Percentiles rank a stretch among this genome's conserved stretches.
Conservation (phyloP, 768 basidiomycete genomes). For the Leccinellum rugosiceps region DNA sequence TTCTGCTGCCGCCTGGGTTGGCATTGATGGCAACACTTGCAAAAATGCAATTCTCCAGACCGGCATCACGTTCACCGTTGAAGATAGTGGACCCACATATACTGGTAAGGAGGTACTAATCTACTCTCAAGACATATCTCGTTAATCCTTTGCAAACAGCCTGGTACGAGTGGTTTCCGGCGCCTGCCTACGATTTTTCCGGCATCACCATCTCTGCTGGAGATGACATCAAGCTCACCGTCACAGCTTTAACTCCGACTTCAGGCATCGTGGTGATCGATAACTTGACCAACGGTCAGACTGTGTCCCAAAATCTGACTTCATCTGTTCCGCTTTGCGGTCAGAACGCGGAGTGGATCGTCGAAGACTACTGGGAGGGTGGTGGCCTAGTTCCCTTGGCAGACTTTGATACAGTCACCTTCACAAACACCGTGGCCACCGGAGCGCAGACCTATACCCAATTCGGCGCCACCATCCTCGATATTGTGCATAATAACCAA, state of each 20-base stretch:
- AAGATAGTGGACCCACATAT: not conserved
- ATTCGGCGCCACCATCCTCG: not conserved
- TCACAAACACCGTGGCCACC: not conserved
- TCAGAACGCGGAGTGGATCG: conserved; percentile 12
- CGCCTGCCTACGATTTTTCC: not conserved
- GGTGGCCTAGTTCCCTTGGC: not conserved
- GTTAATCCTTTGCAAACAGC: not conserved
- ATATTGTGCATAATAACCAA: conserved; percentile 3
- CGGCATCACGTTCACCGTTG: not conserved
- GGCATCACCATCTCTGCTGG: conserved; percentile 5
- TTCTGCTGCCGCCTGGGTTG: conserved; percentile 9
- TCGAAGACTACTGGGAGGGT: not conserved
- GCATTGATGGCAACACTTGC: conserved; percentile 10
- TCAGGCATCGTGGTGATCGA: not conserved
- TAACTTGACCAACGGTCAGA: not conserved
- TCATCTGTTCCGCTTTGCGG: conserved; percentile 1
- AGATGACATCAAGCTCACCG: conserved; percentile 3
- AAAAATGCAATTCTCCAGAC: conserved; percentile 3
- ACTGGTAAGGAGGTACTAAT: not conserved
- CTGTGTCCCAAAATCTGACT: not conserved
- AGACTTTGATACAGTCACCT: conserved; percentile 8
- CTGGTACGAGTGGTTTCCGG: conserved; percentile 16
- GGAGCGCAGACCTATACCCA: not conserved
- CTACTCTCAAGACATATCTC: not conserved
- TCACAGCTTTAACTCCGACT: not conserved